Percentiles rank a stretch among this genome's conserved stretches.
These are phyloP conservation scores for Acidiella bohemica DNA, from an alignment of 495 filamentous ascomycete genomes.

Conservation along the genomic window DNA sequence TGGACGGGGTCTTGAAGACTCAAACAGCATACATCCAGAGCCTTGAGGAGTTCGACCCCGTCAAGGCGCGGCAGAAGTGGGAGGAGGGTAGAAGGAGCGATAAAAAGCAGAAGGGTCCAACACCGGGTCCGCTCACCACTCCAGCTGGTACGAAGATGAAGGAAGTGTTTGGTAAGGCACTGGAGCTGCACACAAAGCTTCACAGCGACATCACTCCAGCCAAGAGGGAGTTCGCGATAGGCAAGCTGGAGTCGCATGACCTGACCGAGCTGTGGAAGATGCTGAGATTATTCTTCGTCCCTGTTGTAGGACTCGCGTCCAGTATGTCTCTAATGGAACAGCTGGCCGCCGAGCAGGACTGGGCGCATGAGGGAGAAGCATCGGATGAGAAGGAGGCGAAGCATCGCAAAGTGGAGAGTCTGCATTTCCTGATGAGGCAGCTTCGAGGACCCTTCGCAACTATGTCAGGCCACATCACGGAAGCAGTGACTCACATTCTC, in stretches of 20 bases:
- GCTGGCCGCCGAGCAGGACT: constrained; percentile 38
- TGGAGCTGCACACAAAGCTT: constrained; percentile 56
- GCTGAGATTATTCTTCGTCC: constrained; percentile 51
- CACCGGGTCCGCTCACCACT: constrained; percentile 13
- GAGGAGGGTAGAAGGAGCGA: constrained; percentile 26
- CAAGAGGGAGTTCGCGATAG: constrained; percentile 58
- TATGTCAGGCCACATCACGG: constrained; percentile 53
- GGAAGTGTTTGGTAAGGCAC: constrained; percentile 38
- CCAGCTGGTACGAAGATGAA: constrained; percentile 44
- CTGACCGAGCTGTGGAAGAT: constrained; percentile 45
- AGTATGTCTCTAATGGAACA: constrained; percentile 68
- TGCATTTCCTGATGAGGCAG: constrained; percentile 65
- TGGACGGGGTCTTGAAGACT: constrained; percentile 42
- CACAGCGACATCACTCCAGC: constrained; percentile 59
- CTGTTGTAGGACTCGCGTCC: constrained; percentile 55
- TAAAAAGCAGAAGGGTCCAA: neutral
- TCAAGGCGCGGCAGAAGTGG: neutral
- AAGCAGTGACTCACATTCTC: constrained; percentile 53
- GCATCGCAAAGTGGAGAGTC: constrained; percentile 29
- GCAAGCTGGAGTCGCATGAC: constrained; percentile 55
- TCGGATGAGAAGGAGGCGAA: constrained; percentile 20
- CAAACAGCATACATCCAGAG: constrained; percentile 53
- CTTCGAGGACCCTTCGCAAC: constrained; percentile 59
- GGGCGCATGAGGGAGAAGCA: constrained; percentile 30
- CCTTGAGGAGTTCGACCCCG: constrained; percentile 50